Percentiles rank a stretch among this genome's conserved stretches.
phyloP scores from a whole-genome alignment of 257 asterid species.

The Nicotiana obtusifolia region DNA sequence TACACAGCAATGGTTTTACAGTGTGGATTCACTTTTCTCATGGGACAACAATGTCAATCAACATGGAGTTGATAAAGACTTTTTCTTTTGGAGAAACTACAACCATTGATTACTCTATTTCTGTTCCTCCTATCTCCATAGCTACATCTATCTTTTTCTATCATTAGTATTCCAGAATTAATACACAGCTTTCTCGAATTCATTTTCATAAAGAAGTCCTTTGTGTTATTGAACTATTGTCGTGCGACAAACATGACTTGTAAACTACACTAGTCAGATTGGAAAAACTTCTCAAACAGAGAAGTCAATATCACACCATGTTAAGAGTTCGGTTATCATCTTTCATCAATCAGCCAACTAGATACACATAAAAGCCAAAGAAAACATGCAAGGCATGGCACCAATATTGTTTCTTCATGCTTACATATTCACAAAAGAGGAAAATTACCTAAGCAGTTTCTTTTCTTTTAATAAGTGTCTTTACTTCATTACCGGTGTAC shows the following conservation, averaged over 20 bases:
- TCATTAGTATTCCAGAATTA: too few relatives aligned
- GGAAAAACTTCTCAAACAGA: neutral
- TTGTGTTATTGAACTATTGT: too few relatives aligned
- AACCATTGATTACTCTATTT: neutral
- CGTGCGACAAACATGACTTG: neutral
- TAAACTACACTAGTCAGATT: neutral
- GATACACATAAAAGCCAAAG: neutral
- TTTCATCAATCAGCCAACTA: neutral
- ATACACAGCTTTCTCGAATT: too few relatives aligned
- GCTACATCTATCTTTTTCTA: too few relatives aligned
- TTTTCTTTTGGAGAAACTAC: conserved; percentile 4
- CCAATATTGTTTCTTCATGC: neutral
- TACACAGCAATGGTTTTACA: conserved; percentile 15
- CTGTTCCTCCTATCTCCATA: too few relatives aligned
- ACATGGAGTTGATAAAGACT: conserved; percentile 23
- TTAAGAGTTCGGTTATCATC: neutral
- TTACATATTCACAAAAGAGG: neutral
- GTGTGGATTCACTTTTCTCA: conserved; percentile 32
- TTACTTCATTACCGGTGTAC: neutral
- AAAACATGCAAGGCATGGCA: neutral
- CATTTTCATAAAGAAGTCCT: too few relatives aligned
- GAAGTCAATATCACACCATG: neutral
- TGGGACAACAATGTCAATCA: conserved; percentile 34
- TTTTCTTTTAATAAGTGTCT: neutral
- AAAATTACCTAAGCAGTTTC: neutral